Evolutionary conservation across 768 basidiomycete species (phyloP), one percentile per base, ranked within the genome.

Genomic region (Mycena metata): DNA sequence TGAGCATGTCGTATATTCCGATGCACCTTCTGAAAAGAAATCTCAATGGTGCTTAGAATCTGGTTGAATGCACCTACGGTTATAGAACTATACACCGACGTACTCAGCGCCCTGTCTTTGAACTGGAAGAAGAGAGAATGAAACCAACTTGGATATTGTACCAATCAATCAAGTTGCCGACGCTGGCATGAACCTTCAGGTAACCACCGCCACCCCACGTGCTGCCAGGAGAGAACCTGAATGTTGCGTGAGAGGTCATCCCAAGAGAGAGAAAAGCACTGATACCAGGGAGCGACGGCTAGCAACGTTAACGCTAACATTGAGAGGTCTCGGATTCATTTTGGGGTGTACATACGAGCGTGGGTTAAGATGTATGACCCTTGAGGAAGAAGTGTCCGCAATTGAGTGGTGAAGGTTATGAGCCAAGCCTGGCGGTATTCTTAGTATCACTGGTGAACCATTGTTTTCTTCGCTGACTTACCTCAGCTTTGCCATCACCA

Each of bases 151-250:
- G 83, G 57, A 84, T 71, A 66, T 87, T 86, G 74, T 86, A 90
- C 86, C 89, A 92, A 75, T 92, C 90, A 70, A 92, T 92, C 41
- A 86, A 75, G 66, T 75, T 80, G 5, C 90, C 90, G 16, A 89
- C 88, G 6, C 78, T 70, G 54, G 80, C 61, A 74, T 91, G 81
- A 21, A 92, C 84, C 59, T 80, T 82, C 30, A 87, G 78, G 72
- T 91, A 91, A 15, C 84, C 90, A 30, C 89, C 89, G 26, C 81
- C 83, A 19, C 77, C 78, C 78, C 79, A 86, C 54, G 65, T 74
- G 42, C 66, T 76, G 13, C 39, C 39, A 39, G 82, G 82, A 26
- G 83, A 78, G 67, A 85, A 87, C 84, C 84, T 85, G 41, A 17
- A 57, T 24, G 41, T 54, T 54, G 42, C 23, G 5, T 60, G 15